These are phyloP conservation scores for Monotropa hypopitys DNA, from an alignment of 179 eudicot genomes.

Conservation along the genomic window DNA sequence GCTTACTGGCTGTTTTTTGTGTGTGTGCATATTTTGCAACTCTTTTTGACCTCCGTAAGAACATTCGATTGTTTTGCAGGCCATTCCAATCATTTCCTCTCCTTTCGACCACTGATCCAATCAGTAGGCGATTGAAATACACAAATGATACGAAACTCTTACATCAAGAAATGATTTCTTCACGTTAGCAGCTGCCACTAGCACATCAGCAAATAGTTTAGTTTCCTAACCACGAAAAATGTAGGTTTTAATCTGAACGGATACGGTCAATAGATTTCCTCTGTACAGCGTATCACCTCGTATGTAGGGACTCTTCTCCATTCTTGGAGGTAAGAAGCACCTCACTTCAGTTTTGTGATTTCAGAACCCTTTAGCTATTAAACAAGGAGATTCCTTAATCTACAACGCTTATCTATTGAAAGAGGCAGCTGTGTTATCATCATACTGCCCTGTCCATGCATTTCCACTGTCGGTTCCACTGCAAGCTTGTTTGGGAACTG, in stretches of 20 bases:
- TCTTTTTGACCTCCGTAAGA: too few relatives aligned
- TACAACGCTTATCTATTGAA: conserved; percentile 6
- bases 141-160: background rate
- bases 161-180: background rate
- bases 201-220: too few relatives aligned
- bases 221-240: background rate
- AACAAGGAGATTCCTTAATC: conserved; percentile 27
- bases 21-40: too few relatives aligned
- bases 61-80: background rate
- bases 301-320: background rate
- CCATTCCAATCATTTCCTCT: background rate
- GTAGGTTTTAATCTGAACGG: background rate
- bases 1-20: background rate
- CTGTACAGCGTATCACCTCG: background rate
- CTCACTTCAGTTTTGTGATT: background rate
- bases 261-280: background rate
- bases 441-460: conserved; percentile 75
- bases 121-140: too few relatives aligned
- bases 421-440: conserved; percentile 51
- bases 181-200: background rate
- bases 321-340: background rate
- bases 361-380: conserved; percentile 43
- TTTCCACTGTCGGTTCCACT: conserved; percentile 87
- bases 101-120: too few relatives aligned
- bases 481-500: conserved; percentile 70